Conservation (phyloP, 305 asterid species). For the Solanum hybrid region DNA sequence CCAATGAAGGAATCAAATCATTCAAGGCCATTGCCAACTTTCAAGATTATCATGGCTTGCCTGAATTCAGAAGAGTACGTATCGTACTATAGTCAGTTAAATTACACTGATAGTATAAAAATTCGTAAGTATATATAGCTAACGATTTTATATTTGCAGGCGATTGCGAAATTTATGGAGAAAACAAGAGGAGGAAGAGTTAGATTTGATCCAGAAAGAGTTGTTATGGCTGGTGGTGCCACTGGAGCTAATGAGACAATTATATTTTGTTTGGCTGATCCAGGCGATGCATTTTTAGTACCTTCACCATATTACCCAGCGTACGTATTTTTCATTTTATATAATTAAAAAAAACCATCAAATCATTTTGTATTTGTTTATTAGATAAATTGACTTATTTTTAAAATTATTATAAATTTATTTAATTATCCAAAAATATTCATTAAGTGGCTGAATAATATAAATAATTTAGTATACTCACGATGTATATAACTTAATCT, state of each 20-base stretch:
- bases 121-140: background rate
- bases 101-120: background rate
- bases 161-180: slow-evolving; percentile 57
- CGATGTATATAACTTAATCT: background rate
- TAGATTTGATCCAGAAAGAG: slow-evolving; percentile 48
- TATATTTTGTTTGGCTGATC: slow-evolving; percentile 65
- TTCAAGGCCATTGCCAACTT: slow-evolving; percentile 51
- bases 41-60: slow-evolving; percentile 90
- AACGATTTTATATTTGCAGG: slow-evolving; percentile 24
- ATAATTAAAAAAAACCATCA: background rate
- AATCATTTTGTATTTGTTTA: background rate
- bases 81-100: background rate
- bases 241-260: slow-evolving; percentile 65
- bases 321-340: slow-evolving; percentile 24
- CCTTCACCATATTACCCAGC: slow-evolving; percentile 86
- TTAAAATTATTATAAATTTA: background rate
- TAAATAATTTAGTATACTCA: background rate
- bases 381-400: background rate
- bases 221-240: slow-evolving; percentile 87
- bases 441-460: background rate
- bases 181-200: slow-evolving; percentile 54
- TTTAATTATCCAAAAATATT: too few species aligned
- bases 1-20: slow-evolving; percentile 39
- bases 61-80: slow-evolving; percentile 49
- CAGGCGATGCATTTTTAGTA: slow-evolving; percentile 60